Percentiles rank a stretch among this genome's conserved stretches.
These are phyloP conservation scores for Chloropicon primus DNA, from an alignment of 139 green algal genomes.

Conservation along the genomic window DNA sequence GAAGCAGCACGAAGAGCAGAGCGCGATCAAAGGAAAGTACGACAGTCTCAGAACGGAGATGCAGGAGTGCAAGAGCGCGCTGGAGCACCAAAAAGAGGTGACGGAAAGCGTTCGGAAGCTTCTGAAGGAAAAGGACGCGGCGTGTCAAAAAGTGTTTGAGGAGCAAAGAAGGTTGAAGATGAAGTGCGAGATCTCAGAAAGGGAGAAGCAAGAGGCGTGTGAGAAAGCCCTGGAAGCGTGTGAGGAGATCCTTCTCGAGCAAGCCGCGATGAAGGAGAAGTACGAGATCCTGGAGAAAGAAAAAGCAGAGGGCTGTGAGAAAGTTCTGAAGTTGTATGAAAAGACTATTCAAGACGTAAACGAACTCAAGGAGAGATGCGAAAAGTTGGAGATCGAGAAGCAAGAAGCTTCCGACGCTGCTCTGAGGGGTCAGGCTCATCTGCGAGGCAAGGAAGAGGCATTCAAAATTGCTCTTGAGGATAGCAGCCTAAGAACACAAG, in stretches of 20 bases:
- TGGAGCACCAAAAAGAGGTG: not conserved
- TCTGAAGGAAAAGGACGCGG: not conserved
- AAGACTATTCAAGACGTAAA: not conserved
- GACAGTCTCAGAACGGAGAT: not conserved
- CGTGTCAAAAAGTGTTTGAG: not conserved
- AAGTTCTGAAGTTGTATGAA: not conserved
- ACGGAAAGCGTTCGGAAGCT: not conserved
- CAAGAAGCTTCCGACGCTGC: not conserved
- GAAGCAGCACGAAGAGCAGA: not conserved
- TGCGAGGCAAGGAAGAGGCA: not conserved
- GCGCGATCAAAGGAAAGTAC: not conserved
- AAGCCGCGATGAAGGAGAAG: not conserved
- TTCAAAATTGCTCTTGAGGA: not conserved
- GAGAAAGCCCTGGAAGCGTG: not conserved
- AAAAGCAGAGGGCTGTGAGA: not conserved
- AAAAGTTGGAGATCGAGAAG: not conserved
- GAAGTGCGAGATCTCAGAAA: not conserved
- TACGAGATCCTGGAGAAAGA: not conserved
- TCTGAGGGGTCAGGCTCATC: not conserved
- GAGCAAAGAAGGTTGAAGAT: not conserved
- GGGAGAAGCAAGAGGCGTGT: not conserved
- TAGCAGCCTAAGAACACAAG: not conserved
- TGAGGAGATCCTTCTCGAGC: not conserved
- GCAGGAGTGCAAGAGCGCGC: not conserved
- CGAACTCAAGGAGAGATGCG: not conserved